Evolutionary conservation across 1,284 basidiomycete genomes (phyloP), one percentile per base, ranked within the genome.

Genomic region (Xerocomus nothofagi): DNA sequence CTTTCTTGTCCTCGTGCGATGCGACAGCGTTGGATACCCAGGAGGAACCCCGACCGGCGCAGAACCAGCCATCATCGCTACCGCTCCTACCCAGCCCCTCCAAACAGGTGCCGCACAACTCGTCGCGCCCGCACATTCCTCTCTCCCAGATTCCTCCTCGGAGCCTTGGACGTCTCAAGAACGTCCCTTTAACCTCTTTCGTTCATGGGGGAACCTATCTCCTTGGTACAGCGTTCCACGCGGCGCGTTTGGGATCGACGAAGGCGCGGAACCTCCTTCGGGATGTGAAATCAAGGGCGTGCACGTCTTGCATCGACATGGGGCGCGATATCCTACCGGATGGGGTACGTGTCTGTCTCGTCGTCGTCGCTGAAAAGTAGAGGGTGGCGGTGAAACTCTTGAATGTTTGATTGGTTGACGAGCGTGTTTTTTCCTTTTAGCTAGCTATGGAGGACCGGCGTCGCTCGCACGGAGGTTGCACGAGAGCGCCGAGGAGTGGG

Each of bases 41-140:
- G 92, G 92, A 9, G 80, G 78, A 10, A 94, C 91, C 1, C 88
- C 89, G 0, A 94, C 92, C 0, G 92, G 92, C 11, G 84, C 80
- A 11, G 92, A 94, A 69, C 75, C 92, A 3, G 90, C 77, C 2
- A 72, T 93, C 20, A 77, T 93, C 17, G 79, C 76, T 5, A 93
- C 91, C 1, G 91, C 88, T 0, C 88, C 91, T 6, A 71, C 78
- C 7, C 86, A 89, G 53, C 90, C 91, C 9, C 65, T 86, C 12
- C 86, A 91, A 55, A 82, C 83, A 1, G 85, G 81, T 11, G 81
- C 85, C 14, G 75, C 84, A 1, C 78, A 86, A 39, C 78, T 93
- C 34, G 73, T 91, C 17, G 69, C 67, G 17, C 83, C 82, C 1
- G 42, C 61, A 2, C 47, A 54, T 21, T 10, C 47, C 6, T 21